phyloP scores from a whole-genome alignment of 805 yeast species.

The Metschnikowia henanensis region DNA sequence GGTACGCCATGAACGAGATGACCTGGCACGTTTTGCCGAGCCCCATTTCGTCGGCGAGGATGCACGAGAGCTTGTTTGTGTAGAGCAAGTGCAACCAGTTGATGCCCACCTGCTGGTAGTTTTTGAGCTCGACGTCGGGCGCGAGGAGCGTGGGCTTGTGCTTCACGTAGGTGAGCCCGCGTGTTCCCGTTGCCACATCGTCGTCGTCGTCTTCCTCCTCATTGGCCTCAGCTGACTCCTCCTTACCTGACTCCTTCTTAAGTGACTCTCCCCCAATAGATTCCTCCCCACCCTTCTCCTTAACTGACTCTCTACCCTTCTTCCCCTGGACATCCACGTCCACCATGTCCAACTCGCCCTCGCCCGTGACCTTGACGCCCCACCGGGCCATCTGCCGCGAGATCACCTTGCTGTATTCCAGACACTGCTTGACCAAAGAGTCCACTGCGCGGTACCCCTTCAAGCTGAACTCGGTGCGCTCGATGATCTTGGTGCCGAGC shows the following conservation, averaged over 20 bases:
- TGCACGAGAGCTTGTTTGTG: conserved; percentile 79
- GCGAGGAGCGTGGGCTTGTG: conserved; percentile 72
- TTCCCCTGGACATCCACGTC: conserved; percentile 34
- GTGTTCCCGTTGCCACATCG: conserved; percentile 28
- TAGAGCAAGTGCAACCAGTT: conserved; percentile 89
- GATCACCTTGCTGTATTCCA: conserved; percentile 70
- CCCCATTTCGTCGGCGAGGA: conserved; percentile 98
- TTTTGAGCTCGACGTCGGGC: conserved; percentile 66
- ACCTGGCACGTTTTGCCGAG: conserved; percentile 97
- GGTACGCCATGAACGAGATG: conserved; percentile 83
- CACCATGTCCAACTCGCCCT: conserved; percentile 66
- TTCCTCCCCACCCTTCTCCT: too few species aligned
- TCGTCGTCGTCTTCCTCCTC: conserved; percentile 31
- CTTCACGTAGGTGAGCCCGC: conserved; percentile 48
- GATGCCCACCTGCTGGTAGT: conserved; percentile 95
- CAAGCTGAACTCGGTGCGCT: conserved; percentile 65
- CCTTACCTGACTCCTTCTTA: too few species aligned
- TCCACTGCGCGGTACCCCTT: conserved; percentile 95
- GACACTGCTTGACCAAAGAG: conserved; percentile 82
- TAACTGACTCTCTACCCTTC: background rate
- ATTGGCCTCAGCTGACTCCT: too few species aligned
- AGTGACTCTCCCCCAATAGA: too few species aligned
- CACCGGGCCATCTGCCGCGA: conserved; percentile 73
- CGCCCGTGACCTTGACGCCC: conserved; percentile 81
- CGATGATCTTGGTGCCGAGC: conserved; percentile 73